Base-by-base conservation (phyloP, 108 stramenopile genomes). In the Cyclotella kingstonii region DNA sequence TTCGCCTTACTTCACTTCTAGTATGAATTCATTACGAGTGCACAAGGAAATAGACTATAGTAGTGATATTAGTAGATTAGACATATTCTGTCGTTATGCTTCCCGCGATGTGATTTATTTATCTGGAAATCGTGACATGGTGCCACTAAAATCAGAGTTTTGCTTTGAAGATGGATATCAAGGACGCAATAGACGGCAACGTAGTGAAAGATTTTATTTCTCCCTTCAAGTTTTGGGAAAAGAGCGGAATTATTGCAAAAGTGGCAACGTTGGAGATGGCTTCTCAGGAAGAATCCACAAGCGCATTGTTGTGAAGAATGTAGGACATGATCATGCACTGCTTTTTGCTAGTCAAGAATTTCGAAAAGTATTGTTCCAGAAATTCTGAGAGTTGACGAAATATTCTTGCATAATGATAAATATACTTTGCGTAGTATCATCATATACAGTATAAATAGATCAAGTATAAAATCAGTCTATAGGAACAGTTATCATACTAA, bases 281-380 rank as follows among this genome's bases (percentile, higher is more conserved):
- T n/a, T 55, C 21, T 59, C 68, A 38, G 70, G 55, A n/a, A 25
- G 23, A 7, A 68, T 80, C 1, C 91, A 92, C 40, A 45, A 51
- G 18, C 70, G 82, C 7, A 49, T 82, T 10, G 42, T 81, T 11
- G 78, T 86, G 10, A 30, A 73, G 10, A 42, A 62, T 48, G 86
- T 88, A 1, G 83, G 73, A 12, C 91, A 92, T 48, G 87, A 92
- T 62, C 85, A 89, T 62, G 44, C 52, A 3, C 68, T 92, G n/a
- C 73, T 92, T 41, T 89, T 84, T 75, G 81, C 82, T 41, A 85
- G 84, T 69, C 21, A 29, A 17, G 65, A 74, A 53, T 85, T 83
- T 26, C 69, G 34, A 23, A 43, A 30, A 3, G 80, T 59, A 11
- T 60, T 91, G 51, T 88, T 91, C 21, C 19, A 22, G 14, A 1